Evolutionary conservation across 2,329 filamentous ascomycete species (phyloP).

Genomic region (Hymenoscyphus occultus): DNA sequence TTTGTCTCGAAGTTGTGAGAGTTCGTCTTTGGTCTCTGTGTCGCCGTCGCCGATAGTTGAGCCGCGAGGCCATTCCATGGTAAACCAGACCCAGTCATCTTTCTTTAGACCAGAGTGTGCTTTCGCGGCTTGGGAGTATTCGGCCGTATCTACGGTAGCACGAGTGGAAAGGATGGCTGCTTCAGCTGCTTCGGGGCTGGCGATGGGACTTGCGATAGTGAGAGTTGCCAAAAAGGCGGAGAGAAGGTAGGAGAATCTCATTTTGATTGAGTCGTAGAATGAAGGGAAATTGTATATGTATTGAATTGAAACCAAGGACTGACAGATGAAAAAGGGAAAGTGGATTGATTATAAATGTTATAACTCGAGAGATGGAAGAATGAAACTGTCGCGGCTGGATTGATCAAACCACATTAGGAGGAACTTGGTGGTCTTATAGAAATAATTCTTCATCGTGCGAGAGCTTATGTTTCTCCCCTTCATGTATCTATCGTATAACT

Average conservation of each 20-base stretch:
- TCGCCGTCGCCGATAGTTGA: neutral
- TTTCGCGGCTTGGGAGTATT: neutral
- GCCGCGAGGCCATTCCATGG: neutral
- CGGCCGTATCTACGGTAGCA: neutral
- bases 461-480: neutral
- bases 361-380: neutral
- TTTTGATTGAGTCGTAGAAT: neutral
- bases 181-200: neutral
- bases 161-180: neutral
- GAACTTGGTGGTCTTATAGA: neutral
- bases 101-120: neutral
- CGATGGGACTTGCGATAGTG: conserved; percentile 1
- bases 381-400: neutral
- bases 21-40: neutral
- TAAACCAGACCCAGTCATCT: neutral
- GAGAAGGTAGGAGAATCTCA: conserved; percentile 8
- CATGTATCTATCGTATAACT: neutral
- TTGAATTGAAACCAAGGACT: neutral
- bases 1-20: neutral
- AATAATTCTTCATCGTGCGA: neutral
- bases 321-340: neutral
- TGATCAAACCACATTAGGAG: too few species aligned
- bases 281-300: neutral
- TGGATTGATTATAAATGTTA: neutral
- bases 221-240: neutral